Base-by-base conservation (phyloP, 2,329 filamentous ascomycete species). In the Penicillium griseofulvum region DNA sequence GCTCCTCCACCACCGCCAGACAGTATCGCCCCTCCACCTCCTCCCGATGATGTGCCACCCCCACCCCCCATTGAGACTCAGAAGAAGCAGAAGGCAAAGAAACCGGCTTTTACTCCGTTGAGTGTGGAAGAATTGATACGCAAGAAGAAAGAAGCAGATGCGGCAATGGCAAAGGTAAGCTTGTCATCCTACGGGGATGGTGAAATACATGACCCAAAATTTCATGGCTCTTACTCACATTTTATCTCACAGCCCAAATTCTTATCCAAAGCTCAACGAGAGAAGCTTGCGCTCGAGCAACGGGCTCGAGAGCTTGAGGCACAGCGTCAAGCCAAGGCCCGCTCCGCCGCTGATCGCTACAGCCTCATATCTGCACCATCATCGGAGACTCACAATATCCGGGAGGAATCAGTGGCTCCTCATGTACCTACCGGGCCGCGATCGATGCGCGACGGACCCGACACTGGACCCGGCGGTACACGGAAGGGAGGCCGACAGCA, bases 71-170 rank as follows among this genome's bases (percentile, higher is more conserved):
- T 63, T 4, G 62, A 70, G 6, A 57, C 63, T 10, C 71, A 69
- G 31, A 77, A 80, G 73, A 78, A 81, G 64, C 83, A 83, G 68
- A 83, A 85, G 42, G 49, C 74, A 56, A 75, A 76, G 62, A 59
- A 74, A 67, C 66, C 71, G 44, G 59, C 69, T 7, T 54, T 65
- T 4, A 69, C 71, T 7, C 89, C 89, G 9, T 78, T 96, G 45
- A 92, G 90, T 69, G 87, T 96, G 54, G 91, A 96, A 73, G 89
- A 96, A 65, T 82, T 96, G 5, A 76, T 96, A 22, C 85, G 86
- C 63, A 88, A 92, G 76, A 95, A 95, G 80, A 90, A 89, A 69
- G 90, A 90, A 58, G 88, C 89, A 28, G 90, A 94, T 74, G 89
- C 88, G 34, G 90, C 88, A 16, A 88, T 90, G 10, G 83, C 90